These are phyloP conservation scores for Cochlearia excelsa DNA, from an alignment of 345 rosid species.

Conservation along the genomic window DNA sequence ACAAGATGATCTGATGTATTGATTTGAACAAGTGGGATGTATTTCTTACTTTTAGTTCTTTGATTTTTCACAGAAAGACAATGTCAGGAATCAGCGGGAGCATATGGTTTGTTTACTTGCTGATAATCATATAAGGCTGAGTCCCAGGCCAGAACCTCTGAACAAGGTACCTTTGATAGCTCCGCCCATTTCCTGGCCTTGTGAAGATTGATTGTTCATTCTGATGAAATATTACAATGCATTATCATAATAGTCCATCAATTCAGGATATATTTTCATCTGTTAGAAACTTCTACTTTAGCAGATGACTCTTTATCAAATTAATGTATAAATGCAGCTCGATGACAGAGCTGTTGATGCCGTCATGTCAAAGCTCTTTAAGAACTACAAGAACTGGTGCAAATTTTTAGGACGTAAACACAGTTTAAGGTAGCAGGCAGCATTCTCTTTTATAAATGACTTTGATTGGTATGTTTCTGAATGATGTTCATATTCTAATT, in stretches of 20 bases:
- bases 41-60: conserved; percentile 12
- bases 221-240: neutral
- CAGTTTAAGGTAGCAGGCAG: conserved; percentile 66
- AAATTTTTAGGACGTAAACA: conserved; percentile 90
- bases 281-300: conserved; percentile 6
- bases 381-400: conserved; percentile 94
- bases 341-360: conserved; percentile 96
- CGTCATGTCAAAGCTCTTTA: conserved; percentile 79
- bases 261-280: conserved; percentile 11
- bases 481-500: conserved; percentile 19
- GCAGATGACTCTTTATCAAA: neutral
- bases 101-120: conserved; percentile 85
- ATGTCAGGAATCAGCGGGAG: conserved; percentile 94
- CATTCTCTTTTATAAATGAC: conserved; percentile 6
- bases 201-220: conserved; percentile 3
- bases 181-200: conserved; percentile 5
- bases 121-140: conserved; percentile 75
- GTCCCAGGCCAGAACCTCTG: conserved; percentile 89
- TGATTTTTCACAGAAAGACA: conserved; percentile 69
- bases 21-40: conserved; percentile 18
- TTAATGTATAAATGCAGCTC: conserved; percentile 51
- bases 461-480: conserved; percentile 17
- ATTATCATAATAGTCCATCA: conserved; percentile 6
- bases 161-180: conserved; percentile 56
- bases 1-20: conserved; percentile 4